Base-by-base conservation (phyloP, 352 stramenopile species). In the Pythium aquatile region DNA sequence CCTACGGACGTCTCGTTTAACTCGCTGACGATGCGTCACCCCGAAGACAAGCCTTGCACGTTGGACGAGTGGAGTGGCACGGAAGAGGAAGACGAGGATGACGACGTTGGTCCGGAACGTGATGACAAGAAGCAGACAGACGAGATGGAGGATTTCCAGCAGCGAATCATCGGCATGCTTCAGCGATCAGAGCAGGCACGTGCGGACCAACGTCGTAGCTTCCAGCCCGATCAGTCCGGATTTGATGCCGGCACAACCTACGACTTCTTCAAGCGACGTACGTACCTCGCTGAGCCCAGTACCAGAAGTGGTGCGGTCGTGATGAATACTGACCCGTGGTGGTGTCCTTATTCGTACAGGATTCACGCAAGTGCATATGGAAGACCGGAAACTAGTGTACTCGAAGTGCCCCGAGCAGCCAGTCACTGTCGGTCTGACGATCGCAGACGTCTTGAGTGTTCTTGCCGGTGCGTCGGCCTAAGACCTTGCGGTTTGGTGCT, bases 241-340 rank as follows among this genome's bases (percentile, higher is more conserved):
- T 88, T 88, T 67, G 75, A 91, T 55, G 81, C 81, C 17, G 68
- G 66, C 39, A 66, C 64, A 17, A 75, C 73, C 53, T 88, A 88
- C 61, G 76, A 86, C 64, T 88, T 90, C 61, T 78, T 91, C 74
- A 91, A 91, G 52, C 73, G 59, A 56, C 81, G 79, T 88, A 83
- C 49, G 81, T 87, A 39, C 9, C 5, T 33, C 16, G 33, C 42
- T 54, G 40, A 51, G 29, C 14, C 53, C 3, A 53, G 26, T 24
- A 5, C 53, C 39, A 48, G 11, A 28, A 26, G 29, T 39, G 35
- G 14, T 13, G 3, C 4, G 58, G 1, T 59, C n/a, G 4, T 24
- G 52, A 52, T 40, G 28, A 35, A 44, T 63, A 30, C 37, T 53
- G 3, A 30, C n/a, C 9, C n/a, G 35, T 48, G n/a, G 42, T n/a